Percentiles rank a stretch among this genome's conserved stretches.
phyloP scores from a whole-genome alignment of 1,284 basidiomycete genomes.

The Puccinia triticina region DNA sequence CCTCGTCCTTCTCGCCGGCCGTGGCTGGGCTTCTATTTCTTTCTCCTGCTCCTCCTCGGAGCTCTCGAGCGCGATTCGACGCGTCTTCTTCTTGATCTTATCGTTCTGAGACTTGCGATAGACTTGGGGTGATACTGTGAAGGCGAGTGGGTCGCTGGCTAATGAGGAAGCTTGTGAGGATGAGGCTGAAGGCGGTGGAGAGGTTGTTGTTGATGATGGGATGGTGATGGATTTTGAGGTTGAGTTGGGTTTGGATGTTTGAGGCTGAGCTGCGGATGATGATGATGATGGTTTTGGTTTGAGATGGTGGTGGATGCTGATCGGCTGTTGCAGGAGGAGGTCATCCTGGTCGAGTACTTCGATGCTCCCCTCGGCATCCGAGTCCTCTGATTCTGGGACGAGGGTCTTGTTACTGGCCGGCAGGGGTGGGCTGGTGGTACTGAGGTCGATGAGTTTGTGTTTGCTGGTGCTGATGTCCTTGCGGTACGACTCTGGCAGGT shows the following conservation, averaged over 20 bases:
- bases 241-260: not conserved
- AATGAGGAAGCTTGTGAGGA: not conserved
- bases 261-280: not conserved
- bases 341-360: conserved; percentile 16
- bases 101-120: conserved; percentile 13
- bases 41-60: conserved; percentile 20
- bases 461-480: not conserved
- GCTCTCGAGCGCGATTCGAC: conserved; percentile 26
- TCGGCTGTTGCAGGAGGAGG: not conserved
- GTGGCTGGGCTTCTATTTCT: not conserved
- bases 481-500: conserved; percentile 15
- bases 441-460: not conserved
- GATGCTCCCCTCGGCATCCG: conserved; percentile 27
- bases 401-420: not conserved
- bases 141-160: conserved; percentile 2
- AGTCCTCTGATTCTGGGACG: not conserved
- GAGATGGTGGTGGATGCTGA: not conserved
- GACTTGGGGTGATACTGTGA: conserved; percentile 4
- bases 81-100: conserved; percentile 17
- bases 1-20: not conserved
- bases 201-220: not conserved
- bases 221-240: not conserved
- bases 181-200: not conserved
- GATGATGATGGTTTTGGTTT: not conserved
- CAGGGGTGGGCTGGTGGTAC: not conserved